Conservation (phyloP, 225 moss, liverwort and hornwort species). For the Physcomitrium patens region DNA sequence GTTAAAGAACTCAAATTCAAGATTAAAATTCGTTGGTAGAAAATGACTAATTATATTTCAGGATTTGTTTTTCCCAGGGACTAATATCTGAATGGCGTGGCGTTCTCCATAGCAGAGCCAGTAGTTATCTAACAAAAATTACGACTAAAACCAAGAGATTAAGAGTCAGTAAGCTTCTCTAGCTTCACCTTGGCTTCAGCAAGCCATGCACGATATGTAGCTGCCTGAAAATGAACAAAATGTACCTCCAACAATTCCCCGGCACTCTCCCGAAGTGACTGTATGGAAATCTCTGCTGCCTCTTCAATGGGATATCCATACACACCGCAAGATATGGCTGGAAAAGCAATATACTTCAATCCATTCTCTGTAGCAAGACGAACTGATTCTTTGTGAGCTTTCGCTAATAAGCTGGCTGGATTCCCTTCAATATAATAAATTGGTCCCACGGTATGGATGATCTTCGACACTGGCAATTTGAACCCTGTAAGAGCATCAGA, state of each 20-base stretch:
- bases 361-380: conserved; percentile 44
- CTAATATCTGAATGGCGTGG: too few relatives aligned
- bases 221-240: conserved; percentile 42
- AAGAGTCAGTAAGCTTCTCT: conserved; percentile 22
- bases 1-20: too few relatives aligned
- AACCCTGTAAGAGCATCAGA: conserved; percentile 54
- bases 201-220: conserved; percentile 42
- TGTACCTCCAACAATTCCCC: conserved; percentile 51
- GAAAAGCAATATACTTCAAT: conserved; percentile 80
- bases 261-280: conserved; percentile 42
- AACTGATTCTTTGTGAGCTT: conserved; percentile 66
- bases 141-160: conserved; percentile 13
- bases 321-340: conserved; percentile 88
- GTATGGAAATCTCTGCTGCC: conserved; percentile 53
- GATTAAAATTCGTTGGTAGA: too few relatives aligned
- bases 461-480: conserved; percentile 54
- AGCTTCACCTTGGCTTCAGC: conserved; percentile 38
- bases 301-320: conserved; percentile 58
- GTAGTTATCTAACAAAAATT: conserved; percentile 1
- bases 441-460: conserved; percentile 92
- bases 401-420: conserved; percentile 41
- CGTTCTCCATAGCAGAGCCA: too few relatives aligned
- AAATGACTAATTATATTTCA: too few relatives aligned
- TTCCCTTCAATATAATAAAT: conserved; percentile 38
- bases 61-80: too few relatives aligned